Conservation (phyloP, 352 stramenopile genomes). For the Phytophthora rubi region DNA sequence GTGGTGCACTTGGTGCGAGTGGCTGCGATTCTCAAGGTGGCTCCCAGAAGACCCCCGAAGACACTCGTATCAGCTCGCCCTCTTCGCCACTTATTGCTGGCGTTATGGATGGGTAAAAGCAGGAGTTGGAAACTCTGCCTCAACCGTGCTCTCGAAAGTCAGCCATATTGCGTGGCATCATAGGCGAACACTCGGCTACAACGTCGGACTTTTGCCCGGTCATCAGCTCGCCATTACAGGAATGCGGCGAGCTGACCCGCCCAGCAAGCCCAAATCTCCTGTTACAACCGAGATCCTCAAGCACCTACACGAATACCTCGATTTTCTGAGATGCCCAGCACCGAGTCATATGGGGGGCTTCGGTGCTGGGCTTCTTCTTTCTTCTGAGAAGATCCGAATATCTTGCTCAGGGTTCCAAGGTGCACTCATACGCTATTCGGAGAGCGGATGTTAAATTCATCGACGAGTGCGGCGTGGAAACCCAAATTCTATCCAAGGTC, state of each 20-base stretch:
- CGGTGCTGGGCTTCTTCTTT: constrained; percentile 5
- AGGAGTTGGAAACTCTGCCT: too few relatives aligned
- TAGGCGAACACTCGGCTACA: not conserved
- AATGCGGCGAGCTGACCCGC: not conserved
- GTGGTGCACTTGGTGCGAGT: not conserved
- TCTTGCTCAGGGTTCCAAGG: not conserved
- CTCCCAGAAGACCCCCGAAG: not conserved
- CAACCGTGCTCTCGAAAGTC: too few relatives aligned
- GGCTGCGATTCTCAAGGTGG: not conserved
- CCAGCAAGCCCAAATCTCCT: not conserved
- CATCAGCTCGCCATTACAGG: not conserved
- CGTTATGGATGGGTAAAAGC: too few relatives aligned
- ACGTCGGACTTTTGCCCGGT: not conserved
- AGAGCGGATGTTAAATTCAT: not conserved
- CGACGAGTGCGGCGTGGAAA: not conserved
- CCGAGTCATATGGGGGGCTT: not conserved
- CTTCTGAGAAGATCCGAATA: not conserved
- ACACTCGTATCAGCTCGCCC: not conserved
- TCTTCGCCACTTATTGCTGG: not conserved
- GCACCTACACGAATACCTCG: not conserved
- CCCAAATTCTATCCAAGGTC: not conserved
- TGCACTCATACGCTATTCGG: constrained; percentile 2
- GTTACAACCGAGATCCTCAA: not conserved
- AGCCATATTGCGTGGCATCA: too few relatives aligned
- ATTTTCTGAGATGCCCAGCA: not conserved